A percentile compares a stretch with the other conserved stretches of the same genome.
Conservation (phyloP, 2,329 filamentous ascomycete species). For the Xylaria sp. region DNA sequence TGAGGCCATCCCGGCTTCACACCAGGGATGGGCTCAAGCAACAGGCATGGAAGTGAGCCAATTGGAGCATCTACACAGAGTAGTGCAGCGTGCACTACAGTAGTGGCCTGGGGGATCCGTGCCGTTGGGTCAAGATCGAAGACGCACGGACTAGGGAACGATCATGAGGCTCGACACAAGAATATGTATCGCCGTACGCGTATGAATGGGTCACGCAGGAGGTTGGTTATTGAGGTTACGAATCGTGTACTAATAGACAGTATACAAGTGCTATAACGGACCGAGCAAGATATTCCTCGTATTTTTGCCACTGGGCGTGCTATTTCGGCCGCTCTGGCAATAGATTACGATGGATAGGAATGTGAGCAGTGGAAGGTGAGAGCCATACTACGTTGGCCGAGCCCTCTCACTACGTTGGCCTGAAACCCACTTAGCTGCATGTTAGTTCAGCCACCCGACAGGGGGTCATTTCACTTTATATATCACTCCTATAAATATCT, state of each 20-base stretch:
- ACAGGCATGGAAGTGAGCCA: background rate
- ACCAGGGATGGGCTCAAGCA: slow-evolving; percentile 17
- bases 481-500: too few species aligned
- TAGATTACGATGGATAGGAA: background rate
- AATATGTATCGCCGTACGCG: background rate
- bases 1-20: background rate
- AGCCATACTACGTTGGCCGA: too few species aligned
- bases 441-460: too few species aligned
- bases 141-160: slow-evolving; percentile 25
- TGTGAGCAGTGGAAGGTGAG: slow-evolving; percentile 2
- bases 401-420: too few species aligned
- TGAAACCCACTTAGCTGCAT: too few species aligned
- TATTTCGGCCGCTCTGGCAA: background rate
- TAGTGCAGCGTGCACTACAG: slow-evolving; percentile 2
- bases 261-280: background rate
- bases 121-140: slow-evolving; percentile 35
- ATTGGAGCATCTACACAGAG: background rate
- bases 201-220: background rate
- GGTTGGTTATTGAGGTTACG: background rate
- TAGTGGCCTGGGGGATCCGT: slow-evolving; percentile 26
- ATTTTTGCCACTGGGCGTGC: background rate
- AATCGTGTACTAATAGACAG: background rate
- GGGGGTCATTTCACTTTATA: too few species aligned
- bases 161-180: slow-evolving; percentile 9
- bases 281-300: background rate